Percentiles rank a stretch among this genome's conserved stretches.
Evolutionary conservation across 2,329 filamentous ascomycete genomes (phyloP).

Genomic region (Aspergillus sojae): DNA sequence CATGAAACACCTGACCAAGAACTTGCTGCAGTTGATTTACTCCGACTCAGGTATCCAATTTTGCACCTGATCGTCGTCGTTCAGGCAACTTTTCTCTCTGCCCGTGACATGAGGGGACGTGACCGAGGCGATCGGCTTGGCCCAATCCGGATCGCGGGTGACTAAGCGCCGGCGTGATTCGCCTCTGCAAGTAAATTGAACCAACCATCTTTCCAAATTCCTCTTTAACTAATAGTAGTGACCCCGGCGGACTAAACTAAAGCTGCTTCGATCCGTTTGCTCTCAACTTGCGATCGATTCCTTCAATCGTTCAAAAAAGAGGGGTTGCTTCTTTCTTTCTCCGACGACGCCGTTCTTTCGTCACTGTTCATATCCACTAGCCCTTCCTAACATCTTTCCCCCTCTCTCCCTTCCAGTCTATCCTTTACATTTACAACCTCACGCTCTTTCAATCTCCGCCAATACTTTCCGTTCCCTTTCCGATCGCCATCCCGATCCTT

Average conservation of each 20-base stretch:
- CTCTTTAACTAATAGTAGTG: not conserved
- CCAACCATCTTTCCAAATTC: constrained; percentile 1
- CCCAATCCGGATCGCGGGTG: constrained; percentile 8
- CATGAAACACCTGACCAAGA: not conserved
- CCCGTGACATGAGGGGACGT: constrained; percentile 1
- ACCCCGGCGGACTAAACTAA: constrained; percentile 4
- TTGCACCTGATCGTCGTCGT: not conserved
- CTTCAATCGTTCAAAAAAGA: constrained; percentile 12
- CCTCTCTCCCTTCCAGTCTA: constrained; percentile 9
- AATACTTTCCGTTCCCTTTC: constrained; percentile 12
- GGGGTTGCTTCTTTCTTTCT: constrained; percentile 7
- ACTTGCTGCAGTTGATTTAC: not conserved
- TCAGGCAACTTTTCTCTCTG: not conserved
- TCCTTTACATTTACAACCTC: constrained; percentile 10
- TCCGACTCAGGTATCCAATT: not conserved
- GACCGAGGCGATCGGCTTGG: constrained; percentile 7
- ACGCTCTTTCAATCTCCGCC: constrained; percentile 5
- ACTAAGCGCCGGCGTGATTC: constrained; percentile 8
- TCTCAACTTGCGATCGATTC: not conserved
- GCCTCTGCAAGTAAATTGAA: constrained; percentile 3
- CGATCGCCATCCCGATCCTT: constrained; percentile 7
- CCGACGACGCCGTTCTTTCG: constrained; percentile 9
- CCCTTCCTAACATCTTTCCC: not conserved
- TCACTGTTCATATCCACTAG: constrained; percentile 1
- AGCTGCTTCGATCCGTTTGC: not conserved